Percentiles rank a stretch among this genome's conserved stretches.
These are phyloP conservation scores for Diaporthe citri DNA, from an alignment of 2,329 filamentous ascomycete species.

Conservation along the genomic window DNA sequence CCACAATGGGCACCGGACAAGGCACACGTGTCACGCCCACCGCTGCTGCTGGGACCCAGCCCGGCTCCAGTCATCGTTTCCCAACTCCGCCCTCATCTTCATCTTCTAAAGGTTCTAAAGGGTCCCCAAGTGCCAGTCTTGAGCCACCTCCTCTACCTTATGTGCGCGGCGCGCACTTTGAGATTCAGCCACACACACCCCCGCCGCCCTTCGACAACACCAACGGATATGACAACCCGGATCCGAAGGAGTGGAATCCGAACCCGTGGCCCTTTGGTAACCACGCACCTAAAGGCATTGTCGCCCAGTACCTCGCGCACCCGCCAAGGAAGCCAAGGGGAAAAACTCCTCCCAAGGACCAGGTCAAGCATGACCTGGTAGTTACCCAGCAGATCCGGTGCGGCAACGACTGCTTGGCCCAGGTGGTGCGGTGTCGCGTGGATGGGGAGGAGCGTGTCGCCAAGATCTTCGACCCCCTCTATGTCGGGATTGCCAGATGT, in stretches of 20 bases:
- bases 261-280: conserved; percentile 13
- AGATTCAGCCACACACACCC: background rate
- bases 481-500: background rate
- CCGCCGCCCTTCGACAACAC: background rate
- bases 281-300: background rate
- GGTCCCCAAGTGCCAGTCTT: background rate
- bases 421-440: conserved; percentile 1
- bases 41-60: background rate
- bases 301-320: conserved; percentile 12
- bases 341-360: conserved; percentile 8
- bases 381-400: conserved; percentile 14
- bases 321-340: conserved; percentile 4
- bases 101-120: background rate
- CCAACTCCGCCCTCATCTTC: conserved; percentile 1
- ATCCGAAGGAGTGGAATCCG: conserved; percentile 6
- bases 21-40: background rate
- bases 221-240: background rate
- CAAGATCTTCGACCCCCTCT: conserved; percentile 14
- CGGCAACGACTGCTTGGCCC: background rate
- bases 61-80: background rate
- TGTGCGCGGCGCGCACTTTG: background rate
- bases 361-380: background rate
- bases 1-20: background rate
- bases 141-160: conserved; percentile 7
- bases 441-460: conserved; percentile 3